A percentile compares a stretch with the other conserved stretches of the same genome.
Evolutionary conservation across 2,329 filamentous ascomycete genomes (phyloP).

Genomic region (Onygenales sp.): DNA sequence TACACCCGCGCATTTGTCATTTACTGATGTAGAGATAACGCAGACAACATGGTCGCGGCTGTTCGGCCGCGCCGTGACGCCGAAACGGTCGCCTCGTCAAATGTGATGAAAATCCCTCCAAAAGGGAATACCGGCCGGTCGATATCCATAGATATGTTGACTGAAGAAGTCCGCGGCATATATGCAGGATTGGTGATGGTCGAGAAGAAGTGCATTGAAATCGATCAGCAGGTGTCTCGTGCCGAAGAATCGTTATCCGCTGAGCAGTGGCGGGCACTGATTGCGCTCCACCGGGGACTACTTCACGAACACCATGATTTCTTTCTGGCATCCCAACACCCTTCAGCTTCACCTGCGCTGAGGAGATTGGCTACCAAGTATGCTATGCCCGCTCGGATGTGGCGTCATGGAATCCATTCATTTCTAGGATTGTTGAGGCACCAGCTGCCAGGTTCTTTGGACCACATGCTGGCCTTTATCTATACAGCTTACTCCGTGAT

Average conservation of each 20-base stretch:
- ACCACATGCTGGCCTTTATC: conserved; percentile 87
- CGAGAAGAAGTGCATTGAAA: conserved; percentile 77
- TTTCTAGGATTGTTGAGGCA: conserved; percentile 71
- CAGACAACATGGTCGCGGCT: too few species aligned
- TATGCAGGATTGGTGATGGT: conserved; percentile 80
- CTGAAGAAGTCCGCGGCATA: conserved; percentile 55
- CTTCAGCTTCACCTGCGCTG: conserved; percentile 60
- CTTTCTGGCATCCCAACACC: conserved; percentile 80
- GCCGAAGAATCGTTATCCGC: conserved; percentile 42
- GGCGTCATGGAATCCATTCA: conserved; percentile 82
- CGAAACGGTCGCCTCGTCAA: too few species aligned
- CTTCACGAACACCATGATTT: conserved; percentile 79
- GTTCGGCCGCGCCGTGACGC: too few species aligned
- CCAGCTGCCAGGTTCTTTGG: conserved; percentile 63
- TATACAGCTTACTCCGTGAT: conserved; percentile 87
- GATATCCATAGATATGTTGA: conserved; percentile 68
- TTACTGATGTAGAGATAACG: too few species aligned
- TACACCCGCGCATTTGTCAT: too few species aligned
- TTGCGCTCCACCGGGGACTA: conserved; percentile 69
- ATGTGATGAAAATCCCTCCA: too few species aligned
- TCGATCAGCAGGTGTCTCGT: conserved; percentile 54
- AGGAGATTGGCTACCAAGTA: conserved; percentile 67
- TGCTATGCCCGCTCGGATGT: conserved; percentile 87
- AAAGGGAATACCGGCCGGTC: conserved; percentile 29
- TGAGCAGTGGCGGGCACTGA: conserved; percentile 77